Conservation (phyloP, 345 rosid genomes). For the Stellera chamaejasme region DNA sequence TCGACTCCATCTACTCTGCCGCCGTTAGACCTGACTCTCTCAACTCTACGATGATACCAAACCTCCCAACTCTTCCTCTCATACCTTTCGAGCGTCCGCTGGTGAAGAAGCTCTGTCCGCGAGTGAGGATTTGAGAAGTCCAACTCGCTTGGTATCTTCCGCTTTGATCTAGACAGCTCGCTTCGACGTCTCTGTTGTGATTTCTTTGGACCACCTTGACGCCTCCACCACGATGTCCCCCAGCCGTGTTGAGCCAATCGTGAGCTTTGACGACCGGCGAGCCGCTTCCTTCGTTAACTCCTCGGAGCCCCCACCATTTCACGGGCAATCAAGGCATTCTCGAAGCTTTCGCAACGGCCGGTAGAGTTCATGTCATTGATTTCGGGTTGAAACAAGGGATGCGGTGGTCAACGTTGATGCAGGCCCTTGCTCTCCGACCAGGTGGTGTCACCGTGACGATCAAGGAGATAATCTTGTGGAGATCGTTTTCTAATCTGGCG, state of each 20-base stretch:
- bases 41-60: too few relatives aligned
- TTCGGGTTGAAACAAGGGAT: slow-evolving; percentile 59
- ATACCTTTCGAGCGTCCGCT: too few relatives aligned
- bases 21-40: too few relatives aligned
- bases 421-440: slow-evolving; percentile 66
- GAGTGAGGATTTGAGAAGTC: slow-evolving; percentile 35
- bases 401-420: slow-evolving; percentile 88
- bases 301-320: too few relatives aligned
- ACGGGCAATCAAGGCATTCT: slow-evolving; percentile 84
- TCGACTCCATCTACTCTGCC: too few relatives aligned
- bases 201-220: slow-evolving; percentile 37
- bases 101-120: slow-evolving; percentile 24
- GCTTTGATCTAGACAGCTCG: slow-evolving; percentile 40
- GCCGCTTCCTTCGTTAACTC: slow-evolving; percentile 7
- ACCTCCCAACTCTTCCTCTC: too few relatives aligned
- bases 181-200: slow-evolving; percentile 49
- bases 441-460: too few relatives aligned
- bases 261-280: too few relatives aligned
- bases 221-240: slow-evolving; percentile 37
- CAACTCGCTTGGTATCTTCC: slow-evolving; percentile 42
- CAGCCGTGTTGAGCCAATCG: slow-evolving; percentile 23
- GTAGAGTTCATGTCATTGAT: slow-evolving; percentile 62
- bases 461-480: too few relatives aligned
- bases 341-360: slow-evolving; percentile 43
- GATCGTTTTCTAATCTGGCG: too few relatives aligned